Base-by-base conservation (phyloP, 164 flowering plant species). In the Warburgia ugandensis region DNA sequence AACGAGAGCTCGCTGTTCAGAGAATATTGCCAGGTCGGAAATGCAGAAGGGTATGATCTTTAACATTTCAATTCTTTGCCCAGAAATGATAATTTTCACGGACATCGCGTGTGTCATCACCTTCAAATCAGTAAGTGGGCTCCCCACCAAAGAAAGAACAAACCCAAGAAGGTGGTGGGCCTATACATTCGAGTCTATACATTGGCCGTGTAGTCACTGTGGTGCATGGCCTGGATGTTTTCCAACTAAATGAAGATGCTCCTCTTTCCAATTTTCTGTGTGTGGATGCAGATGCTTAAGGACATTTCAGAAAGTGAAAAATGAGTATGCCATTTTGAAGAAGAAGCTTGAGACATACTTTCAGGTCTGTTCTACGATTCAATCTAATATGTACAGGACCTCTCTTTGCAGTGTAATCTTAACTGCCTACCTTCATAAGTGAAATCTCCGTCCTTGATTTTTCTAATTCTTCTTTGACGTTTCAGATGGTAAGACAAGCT, bases 21-120 rank as follows among this genome's bases (percentile, higher is more conserved):
- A 27, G 54, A 55, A 28, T 55, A 40, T 36, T 62, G 66, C 42
- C 35, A 31, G n/a, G 49, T 37, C 20, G 32, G 59, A 33, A 62
- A 62, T 35, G 27, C 41, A 33, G 66, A 62, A 13, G 66, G 66
- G 66, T 62, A 55, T 26, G 11, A 3, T 37, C 29, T 25, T 13
- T 36, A 13, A 3, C 21, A n/a, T 45, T 4, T n/a, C 30, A 22
- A 14, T 28, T 27, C 28, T 13, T 13, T 13, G 1, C 19, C 3
- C 28, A 7, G 2, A 1, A 16, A 0, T 38, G 17, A 14, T 6
- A 5, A 9, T 10, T 6, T 37, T 4, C 16, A 14, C 14, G 16
- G 12, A 8, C n/a, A 36, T 36, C 12, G n/a, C 13, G 1, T 36
- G 14, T 14, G 16, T 10, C 12, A 4, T 6, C n/a, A 8, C 4